These are phyloP conservation scores for Ambispora gerdemannii DNA, from an alignment of 192 early-diverging fungal species.

Conservation along the genomic window DNA sequence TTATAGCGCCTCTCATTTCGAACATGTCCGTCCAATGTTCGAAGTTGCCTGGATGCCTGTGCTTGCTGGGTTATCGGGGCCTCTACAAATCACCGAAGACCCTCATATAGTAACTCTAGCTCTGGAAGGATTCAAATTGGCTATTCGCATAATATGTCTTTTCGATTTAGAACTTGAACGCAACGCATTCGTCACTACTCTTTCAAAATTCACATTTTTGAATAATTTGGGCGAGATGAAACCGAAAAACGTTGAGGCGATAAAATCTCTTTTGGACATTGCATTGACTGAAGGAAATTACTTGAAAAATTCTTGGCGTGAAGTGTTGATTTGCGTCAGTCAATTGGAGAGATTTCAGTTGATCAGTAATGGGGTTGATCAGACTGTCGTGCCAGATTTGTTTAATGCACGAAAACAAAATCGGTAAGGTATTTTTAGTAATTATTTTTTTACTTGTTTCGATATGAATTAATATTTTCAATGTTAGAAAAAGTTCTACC, in stretches of 20 bases:
- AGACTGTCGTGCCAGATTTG: slow-evolving; percentile 34
- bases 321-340: slow-evolving; percentile 78
- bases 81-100: slow-evolving; percentile 82
- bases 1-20: slow-evolving; percentile 70
- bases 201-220: slow-evolving; percentile 85
- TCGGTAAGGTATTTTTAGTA: background rate
- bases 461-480: background rate
- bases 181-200: slow-evolving; percentile 87
- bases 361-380: slow-evolving; percentile 56
- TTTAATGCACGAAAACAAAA: slow-evolving; percentile 26
- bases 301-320: slow-evolving; percentile 70
- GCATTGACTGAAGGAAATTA: slow-evolving; percentile 64
- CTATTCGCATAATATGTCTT: slow-evolving; percentile 75
- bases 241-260: slow-evolving; percentile 89
- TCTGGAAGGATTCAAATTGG: slow-evolving; percentile 73
- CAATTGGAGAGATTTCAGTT: slow-evolving; percentile 87
- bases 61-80: slow-evolving; percentile 75
- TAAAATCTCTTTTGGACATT: slow-evolving; percentile 78
- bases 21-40: slow-evolving; percentile 92
- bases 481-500: background rate
- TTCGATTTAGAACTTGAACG: slow-evolving; percentile 89
- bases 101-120: slow-evolving; percentile 66
- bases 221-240: slow-evolving; percentile 81
- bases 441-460: background rate
- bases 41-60: slow-evolving; percentile 86